Conservation (phyloP, 1,284 basidiomycete genomes). For the Exobasidium rhododendri region DNA sequence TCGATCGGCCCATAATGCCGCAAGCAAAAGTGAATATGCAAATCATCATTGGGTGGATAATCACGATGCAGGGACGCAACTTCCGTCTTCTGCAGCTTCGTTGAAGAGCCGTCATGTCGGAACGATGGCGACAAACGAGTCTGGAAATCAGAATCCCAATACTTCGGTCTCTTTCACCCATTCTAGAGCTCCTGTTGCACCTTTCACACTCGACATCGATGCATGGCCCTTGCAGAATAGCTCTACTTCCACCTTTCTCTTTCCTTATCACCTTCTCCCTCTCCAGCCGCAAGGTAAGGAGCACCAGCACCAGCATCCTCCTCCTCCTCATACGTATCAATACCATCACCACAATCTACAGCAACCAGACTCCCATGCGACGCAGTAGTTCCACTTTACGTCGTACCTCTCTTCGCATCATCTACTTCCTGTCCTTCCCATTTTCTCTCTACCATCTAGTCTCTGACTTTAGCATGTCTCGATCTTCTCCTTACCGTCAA, state of each 20-base stretch:
- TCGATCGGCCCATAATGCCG: too few relatives aligned
- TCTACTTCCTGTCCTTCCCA: too few relatives aligned
- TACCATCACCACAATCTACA: background rate
- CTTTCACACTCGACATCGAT: background rate
- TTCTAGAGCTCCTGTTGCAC: constrained; percentile 3
- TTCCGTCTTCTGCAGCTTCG: too few relatives aligned
- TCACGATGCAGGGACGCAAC: too few relatives aligned
- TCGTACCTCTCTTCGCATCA: background rate
- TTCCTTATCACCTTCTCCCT: constrained; percentile 1
- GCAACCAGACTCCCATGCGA: background rate
- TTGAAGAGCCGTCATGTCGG: too few relatives aligned
- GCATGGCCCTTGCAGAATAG: background rate
- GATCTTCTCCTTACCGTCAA: too few relatives aligned
- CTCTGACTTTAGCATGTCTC: too few relatives aligned
- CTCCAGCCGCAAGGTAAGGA: background rate
- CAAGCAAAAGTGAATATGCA: too few relatives aligned
- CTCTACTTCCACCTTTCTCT: constrained; percentile 3
- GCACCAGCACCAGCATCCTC: background rate
- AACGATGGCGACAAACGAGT: too few relatives aligned
- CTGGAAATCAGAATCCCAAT: too few relatives aligned
- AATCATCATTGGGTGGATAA: too few relatives aligned
- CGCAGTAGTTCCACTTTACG: background rate
- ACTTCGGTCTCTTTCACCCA: too few relatives aligned
- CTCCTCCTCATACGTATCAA: background rate
- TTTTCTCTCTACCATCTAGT: background rate